These are phyloP conservation scores for Ephemerocybe angulata DNA, from an alignment of 768 basidiomycete genomes.

Conservation along the genomic window DNA sequence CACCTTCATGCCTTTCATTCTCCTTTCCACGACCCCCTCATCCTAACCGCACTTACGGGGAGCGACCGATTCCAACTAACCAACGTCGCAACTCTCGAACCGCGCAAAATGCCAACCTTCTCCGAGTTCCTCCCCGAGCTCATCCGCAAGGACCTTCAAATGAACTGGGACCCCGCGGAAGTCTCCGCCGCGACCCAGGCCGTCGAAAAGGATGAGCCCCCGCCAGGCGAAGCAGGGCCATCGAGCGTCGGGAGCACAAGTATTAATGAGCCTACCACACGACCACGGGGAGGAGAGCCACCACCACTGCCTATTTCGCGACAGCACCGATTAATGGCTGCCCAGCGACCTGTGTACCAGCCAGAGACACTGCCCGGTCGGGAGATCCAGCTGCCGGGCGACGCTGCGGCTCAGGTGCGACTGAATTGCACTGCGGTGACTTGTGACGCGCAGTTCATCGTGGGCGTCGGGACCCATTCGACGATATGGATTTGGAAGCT, in stretches of 20 bases:
- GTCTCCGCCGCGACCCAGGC: neutral
- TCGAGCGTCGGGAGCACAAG: neutral
- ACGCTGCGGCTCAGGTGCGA: constrained; percentile 14
- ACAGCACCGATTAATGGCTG: no score
- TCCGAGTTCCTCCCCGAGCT: constrained; percentile 29
- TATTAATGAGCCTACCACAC: neutral
- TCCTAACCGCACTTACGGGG: constrained; percentile 39
- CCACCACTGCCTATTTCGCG: no score
- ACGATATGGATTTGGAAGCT: constrained; percentile 40
- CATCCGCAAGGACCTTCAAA: constrained; percentile 13
- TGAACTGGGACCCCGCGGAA: constrained; percentile 6
- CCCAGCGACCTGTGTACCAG: neutral
- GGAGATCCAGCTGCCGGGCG: constrained; percentile 16
- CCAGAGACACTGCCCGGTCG: constrained; percentile 13
- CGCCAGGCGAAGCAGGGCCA: neutral
- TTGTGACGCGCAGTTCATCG: constrained; percentile 37
- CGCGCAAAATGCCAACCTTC: constrained; percentile 41
- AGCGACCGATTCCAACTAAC: constrained; percentile 39
- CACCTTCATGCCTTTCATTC: constrained; percentile 43
- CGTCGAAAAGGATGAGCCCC: neutral
- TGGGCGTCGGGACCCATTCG: constrained; percentile 38
- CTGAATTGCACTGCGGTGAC: constrained; percentile 43
- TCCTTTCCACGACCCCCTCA: constrained; percentile 48
- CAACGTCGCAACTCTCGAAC: constrained; percentile 44
- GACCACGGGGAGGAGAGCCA: no score